phyloP scores from a whole-genome alignment of 257 asterid genomes.

The Fraxinus pennsylvanica region DNA sequence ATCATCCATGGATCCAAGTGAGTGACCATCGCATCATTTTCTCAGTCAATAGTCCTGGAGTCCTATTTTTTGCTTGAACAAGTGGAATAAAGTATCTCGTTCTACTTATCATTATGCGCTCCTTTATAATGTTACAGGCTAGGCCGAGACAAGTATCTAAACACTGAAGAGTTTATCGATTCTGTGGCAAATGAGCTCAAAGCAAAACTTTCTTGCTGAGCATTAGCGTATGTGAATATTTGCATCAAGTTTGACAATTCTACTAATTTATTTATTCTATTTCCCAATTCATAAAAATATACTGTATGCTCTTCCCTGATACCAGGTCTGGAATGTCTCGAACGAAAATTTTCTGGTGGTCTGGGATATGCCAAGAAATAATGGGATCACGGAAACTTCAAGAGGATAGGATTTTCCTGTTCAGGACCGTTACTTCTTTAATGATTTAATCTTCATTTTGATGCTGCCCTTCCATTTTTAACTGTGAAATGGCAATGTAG shows the following conservation, averaged over 20 bases:
- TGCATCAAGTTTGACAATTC: background rate
- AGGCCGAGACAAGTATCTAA: slow-evolving; percentile 62
- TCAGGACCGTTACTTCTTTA: slow-evolving; percentile 14
- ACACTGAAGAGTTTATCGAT: slow-evolving; percentile 91
- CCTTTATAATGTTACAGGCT: slow-evolving; percentile 48
- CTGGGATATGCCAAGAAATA: slow-evolving; percentile 10
- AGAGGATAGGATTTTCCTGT: background rate
- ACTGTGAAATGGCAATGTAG: slow-evolving; percentile 5
- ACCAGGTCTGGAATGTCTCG: slow-evolving; percentile 23
- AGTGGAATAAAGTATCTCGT: background rate
- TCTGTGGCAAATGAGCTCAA: slow-evolving; percentile 86
- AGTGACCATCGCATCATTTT: slow-evolving; percentile 17
- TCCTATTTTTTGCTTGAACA: background rate
- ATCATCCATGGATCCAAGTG: slow-evolving; percentile 92
- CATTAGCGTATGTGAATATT: slow-evolving; percentile 29
- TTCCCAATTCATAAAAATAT: background rate
- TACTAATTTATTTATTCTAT: too few relatives aligned
- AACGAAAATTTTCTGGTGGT: slow-evolving; percentile 18
- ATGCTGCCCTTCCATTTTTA: slow-evolving; percentile 19
- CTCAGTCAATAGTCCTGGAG: background rate
- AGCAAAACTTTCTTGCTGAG: slow-evolving; percentile 63
- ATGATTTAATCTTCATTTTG: slow-evolving; percentile 30
- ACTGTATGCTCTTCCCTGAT: background rate
- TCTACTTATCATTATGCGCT: background rate
- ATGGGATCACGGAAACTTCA: background rate